These are phyloP conservation scores for Sarcocystis neurona DNA, from an alignment of 169 alveolate genomes.

Conservation along the genomic window DNA sequence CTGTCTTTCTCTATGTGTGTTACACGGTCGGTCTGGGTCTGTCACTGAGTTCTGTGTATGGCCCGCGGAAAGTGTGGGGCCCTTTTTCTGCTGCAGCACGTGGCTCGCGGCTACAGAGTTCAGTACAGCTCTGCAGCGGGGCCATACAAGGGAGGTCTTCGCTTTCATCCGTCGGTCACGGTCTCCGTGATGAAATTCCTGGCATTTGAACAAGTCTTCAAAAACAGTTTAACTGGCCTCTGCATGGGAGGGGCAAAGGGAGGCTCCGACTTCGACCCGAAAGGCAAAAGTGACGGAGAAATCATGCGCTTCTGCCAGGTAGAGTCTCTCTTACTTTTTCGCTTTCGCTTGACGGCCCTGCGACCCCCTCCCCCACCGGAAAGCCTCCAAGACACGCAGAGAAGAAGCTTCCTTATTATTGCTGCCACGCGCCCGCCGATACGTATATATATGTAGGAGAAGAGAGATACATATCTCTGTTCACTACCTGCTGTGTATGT, in stretches of 20 bases:
- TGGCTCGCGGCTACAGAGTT: conserved; percentile 82
- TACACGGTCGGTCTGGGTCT: no score
- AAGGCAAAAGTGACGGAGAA: conserved; percentile 83
- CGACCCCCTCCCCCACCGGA: no score
- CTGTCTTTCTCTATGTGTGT: no score
- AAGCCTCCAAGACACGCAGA: no score
- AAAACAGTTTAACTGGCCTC: conserved; percentile 81
- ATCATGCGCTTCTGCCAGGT: conserved; percentile 80
- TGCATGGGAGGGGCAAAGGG: conserved; percentile 88
- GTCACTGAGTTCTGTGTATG: conserved; percentile 34
- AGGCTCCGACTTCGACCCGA: conserved; percentile 88
- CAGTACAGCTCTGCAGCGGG: conserved; percentile 82
- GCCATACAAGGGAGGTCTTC: conserved; percentile 87
- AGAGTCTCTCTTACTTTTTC: conserved; percentile 64
- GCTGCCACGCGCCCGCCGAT: no score
- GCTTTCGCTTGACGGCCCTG: no score
- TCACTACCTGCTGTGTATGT: no score
- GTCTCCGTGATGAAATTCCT: conserved; percentile 81
- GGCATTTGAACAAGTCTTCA: conserved; percentile 87
- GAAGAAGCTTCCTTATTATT: no score
- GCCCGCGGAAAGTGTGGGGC: conserved; percentile 11
- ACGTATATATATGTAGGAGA: no score
- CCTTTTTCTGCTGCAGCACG: conserved; percentile 57
- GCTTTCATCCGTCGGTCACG: conserved; percentile 84
- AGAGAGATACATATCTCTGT: no score